Conservation (phyloP, 208 protist genomes). For the Acanthamoeba triangularis region DNA sequence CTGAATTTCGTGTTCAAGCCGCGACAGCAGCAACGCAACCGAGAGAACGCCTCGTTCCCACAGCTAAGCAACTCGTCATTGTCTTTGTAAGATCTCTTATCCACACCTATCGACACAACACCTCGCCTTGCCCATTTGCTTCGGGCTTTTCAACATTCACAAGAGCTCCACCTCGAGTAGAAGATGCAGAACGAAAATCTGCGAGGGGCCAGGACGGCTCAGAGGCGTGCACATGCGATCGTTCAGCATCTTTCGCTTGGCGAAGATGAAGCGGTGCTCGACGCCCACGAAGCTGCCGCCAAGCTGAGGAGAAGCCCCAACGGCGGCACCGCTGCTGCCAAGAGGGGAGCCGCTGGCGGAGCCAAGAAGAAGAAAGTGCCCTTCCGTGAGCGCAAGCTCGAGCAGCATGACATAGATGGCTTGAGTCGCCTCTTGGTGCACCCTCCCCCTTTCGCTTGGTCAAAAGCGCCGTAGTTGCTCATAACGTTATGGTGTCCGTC, state of each 20-base stretch:
- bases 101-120: background rate
- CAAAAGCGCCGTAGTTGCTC: background rate
- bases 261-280: background rate
- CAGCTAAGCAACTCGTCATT: background rate
- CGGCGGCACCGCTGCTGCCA: background rate
- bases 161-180: background rate
- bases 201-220: background rate
- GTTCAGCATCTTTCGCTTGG: background rate
- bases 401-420: background rate
- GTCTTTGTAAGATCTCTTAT: background rate
- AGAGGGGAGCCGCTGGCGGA: background rate
- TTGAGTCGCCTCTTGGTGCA: background rate
- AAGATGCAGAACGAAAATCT: background rate
- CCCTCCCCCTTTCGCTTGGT: background rate
- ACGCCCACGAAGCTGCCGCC: background rate
- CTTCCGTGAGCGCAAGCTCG: slow-evolving; percentile 30
- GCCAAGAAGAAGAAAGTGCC: background rate
- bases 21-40: background rate
- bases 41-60: background rate
- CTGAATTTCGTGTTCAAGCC: background rate
- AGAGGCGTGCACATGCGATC: background rate
- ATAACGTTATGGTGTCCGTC: no score
- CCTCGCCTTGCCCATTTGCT: background rate
- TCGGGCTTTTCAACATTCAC: background rate
- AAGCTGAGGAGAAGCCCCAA: background rate